These are phyloP conservation scores for Mortierella sp. DNA, from an alignment of 371 early-diverging fungal genomes.

Conservation along the genomic window DNA sequence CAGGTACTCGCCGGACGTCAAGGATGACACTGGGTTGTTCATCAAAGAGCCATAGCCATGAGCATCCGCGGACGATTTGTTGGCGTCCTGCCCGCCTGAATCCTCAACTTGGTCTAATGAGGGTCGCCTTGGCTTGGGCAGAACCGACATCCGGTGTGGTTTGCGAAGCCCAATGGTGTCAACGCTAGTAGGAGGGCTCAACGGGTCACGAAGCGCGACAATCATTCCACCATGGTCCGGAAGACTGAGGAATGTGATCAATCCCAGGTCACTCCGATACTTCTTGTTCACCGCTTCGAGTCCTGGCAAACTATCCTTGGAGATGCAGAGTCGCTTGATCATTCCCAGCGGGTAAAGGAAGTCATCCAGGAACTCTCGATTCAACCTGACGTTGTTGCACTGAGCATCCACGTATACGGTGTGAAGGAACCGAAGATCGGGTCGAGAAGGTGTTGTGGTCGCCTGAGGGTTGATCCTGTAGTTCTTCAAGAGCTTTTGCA, in stretches of 20 bases:
- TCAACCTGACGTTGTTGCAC: conserved; percentile 67
- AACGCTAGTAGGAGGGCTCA: conserved; percentile 21
- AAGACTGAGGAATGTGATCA: conserved; percentile 76
- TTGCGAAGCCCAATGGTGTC: conserved; percentile 36
- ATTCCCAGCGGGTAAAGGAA: conserved; percentile 73
- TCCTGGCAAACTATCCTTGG: not conserved
- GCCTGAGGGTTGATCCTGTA: conserved; percentile 66
- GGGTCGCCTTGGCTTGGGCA: conserved; percentile 20
- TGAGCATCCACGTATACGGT: conserved; percentile 77
- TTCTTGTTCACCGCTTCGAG: not conserved
- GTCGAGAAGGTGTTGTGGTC: conserved; percentile 65
- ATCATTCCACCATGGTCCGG: conserved; percentile 83
- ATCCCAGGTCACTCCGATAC: conserved; percentile 56
- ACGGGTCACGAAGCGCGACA: conserved; percentile 64
- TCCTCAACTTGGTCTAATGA: conserved; percentile 45
- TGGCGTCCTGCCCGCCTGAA: conserved; percentile 57
- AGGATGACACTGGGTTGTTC: conserved; percentile 41
- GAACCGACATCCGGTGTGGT: conserved; percentile 34
- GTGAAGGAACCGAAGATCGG: conserved; percentile 76
- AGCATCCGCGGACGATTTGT: not conserved
- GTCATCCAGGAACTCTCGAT: conserved; percentile 71
- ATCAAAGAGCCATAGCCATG: conserved; percentile 34
- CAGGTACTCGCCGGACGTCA: conserved; percentile 33
- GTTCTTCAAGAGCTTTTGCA: conserved; percentile 57
- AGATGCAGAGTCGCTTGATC: conserved; percentile 24